These are phyloP conservation scores for Jatropha curcas DNA, from an alignment of 345 rosid species.

Conservation along the genomic window DNA sequence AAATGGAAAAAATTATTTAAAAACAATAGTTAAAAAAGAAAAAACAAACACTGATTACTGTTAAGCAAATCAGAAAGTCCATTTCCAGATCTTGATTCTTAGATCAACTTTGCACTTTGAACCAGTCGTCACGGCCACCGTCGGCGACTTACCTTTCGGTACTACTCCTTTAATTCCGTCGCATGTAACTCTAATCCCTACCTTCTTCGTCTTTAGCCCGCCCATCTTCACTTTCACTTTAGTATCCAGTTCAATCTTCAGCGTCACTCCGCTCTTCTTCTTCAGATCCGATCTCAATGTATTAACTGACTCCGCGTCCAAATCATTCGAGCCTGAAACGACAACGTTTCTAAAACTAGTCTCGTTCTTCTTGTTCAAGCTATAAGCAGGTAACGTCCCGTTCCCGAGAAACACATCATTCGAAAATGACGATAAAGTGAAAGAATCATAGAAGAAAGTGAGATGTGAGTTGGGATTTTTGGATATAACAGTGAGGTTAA, in stretches of 20 bases:
- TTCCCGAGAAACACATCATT: constrained; percentile 58
- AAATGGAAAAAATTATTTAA: constrained; percentile 3
- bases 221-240: constrained; percentile 61
- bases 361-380: constrained; percentile 53
- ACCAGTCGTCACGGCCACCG: constrained; percentile 48
- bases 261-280: constrained; percentile 44
- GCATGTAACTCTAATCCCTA: constrained; percentile 75
- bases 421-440: constrained; percentile 43
- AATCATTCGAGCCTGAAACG: constrained; percentile 50
- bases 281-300: constrained; percentile 73
- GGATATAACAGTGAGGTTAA: constrained; percentile 76
- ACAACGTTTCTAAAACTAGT: constrained; percentile 60
- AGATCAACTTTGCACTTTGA: constrained; percentile 83
- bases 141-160: constrained; percentile 74
- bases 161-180: constrained; percentile 58
- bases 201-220: constrained; percentile 63
- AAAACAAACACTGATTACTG: neutral
- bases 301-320: constrained; percentile 64
- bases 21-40: neutral
- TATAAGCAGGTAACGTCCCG: constrained; percentile 68
- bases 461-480: constrained; percentile 79
- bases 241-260: constrained; percentile 64
- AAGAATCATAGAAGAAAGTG: constrained; percentile 66
- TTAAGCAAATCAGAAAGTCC: constrained; percentile 55
- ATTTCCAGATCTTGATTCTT: constrained; percentile 88